phyloP scores from a whole-genome alignment of 164 flowering plant genomes.

The Echeveria elegans region DNA sequence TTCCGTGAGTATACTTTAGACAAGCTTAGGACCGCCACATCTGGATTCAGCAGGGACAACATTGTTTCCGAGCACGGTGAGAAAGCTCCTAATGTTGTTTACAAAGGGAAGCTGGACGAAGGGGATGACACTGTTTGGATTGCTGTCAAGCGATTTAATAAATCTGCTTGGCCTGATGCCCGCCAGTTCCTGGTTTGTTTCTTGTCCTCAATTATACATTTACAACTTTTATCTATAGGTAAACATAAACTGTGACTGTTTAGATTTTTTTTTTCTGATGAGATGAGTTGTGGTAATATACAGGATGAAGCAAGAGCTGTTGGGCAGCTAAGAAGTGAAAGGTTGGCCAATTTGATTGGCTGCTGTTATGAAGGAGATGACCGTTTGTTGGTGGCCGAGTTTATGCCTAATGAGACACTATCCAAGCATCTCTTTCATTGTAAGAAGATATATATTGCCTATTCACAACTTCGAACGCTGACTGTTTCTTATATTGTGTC shows the following conservation, averaged over 20 bases:
- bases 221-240: too few species aligned
- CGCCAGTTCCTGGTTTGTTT: slow-evolving; percentile 34
- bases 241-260: background rate
- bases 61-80: slow-evolving; percentile 56
- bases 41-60: slow-evolving; percentile 31
- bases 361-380: slow-evolving; percentile 48
- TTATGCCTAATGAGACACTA: slow-evolving; percentile 49
- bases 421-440: slow-evolving; percentile 53
- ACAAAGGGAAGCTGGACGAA: slow-evolving; percentile 30
- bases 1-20: slow-evolving; percentile 32
- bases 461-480: too few species aligned
- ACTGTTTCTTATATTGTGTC: too few species aligned
- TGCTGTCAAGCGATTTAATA: slow-evolving; percentile 50
- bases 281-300: background rate
- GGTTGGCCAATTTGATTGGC: slow-evolving; percentile 43
- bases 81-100: slow-evolving; percentile 49
- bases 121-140: slow-evolving; percentile 25
- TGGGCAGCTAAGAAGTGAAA: slow-evolving; percentile 34
- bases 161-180: slow-evolving; percentile 50
- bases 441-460: too few species aligned
- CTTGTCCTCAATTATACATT: background rate
- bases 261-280: background rate
- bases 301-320: slow-evolving; percentile 44
- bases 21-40: slow-evolving; percentile 30
- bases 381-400: slow-evolving; percentile 45